These are phyloP conservation scores for Crithidia fasciculata DNA, from an alignment of 208 protist genomes.

Conservation along the genomic window DNA sequence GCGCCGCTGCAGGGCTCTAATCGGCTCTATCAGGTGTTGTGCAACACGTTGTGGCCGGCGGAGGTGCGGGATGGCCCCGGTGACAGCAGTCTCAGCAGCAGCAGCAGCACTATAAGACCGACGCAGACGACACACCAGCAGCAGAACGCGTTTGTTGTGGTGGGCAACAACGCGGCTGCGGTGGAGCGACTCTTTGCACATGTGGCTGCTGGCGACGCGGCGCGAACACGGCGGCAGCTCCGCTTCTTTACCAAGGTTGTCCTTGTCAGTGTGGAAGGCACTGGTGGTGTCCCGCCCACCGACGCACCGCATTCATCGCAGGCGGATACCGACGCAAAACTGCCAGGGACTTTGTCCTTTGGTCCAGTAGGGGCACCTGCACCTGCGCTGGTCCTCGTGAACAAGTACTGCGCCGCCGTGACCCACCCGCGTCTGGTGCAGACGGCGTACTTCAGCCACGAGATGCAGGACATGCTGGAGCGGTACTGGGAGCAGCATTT, in stretches of 20 bases:
- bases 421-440: conserved; percentile 43
- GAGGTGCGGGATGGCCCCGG: conserved; percentile 2
- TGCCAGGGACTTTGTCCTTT: too few relatives aligned
- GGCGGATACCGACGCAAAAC: too few relatives aligned
- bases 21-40: conserved; percentile 58
- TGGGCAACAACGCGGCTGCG: conserved; percentile 10
- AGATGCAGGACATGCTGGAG: conserved; percentile 49
- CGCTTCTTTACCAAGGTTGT: conserved; percentile 33
- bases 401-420: conserved; percentile 51
- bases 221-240: conserved; percentile 11
- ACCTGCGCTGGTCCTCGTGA: conserved; percentile 30
- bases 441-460: conserved; percentile 38
- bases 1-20: conserved; percentile 44
- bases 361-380: too few relatives aligned
- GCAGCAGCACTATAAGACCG: neutral
- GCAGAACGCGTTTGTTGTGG: conserved; percentile 26
- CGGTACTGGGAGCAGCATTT: conserved; percentile 43
- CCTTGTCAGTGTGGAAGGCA: neutral
- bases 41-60: conserved; percentile 66
- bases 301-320: too few relatives aligned
- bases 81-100: neutral
- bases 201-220: neutral
- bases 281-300: neutral
- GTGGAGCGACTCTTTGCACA: conserved; percentile 14
- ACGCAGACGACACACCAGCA: neutral